Conservation (phyloP, 2,329 filamentous ascomycete species). For the Penicillium crustosum region DNA sequence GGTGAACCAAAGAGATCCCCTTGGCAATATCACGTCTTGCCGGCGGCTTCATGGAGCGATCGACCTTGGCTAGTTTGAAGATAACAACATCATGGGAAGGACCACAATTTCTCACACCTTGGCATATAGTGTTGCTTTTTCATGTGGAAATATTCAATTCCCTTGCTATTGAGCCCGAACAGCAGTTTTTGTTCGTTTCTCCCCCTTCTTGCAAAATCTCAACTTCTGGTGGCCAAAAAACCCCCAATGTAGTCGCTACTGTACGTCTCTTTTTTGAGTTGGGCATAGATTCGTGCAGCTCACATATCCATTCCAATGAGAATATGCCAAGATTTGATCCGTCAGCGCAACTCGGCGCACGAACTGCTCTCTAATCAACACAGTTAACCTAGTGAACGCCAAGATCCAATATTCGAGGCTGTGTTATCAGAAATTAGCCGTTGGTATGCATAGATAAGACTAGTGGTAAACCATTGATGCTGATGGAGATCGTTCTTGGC, state of each 20-base stretch:
- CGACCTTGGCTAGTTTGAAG: not conserved
- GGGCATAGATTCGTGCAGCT: not conserved
- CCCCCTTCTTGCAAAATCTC: too few relatives aligned
- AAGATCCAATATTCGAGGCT: slow-evolving; percentile 14
- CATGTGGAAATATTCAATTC: not conserved
- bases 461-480: slow-evolving; percentile 13
- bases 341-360: not conserved
- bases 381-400: not conserved
- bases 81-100: not conserved
- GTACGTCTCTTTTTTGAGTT: not conserved
- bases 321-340: slow-evolving; percentile 4
- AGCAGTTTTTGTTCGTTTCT: not conserved
- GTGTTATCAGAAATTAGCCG: slow-evolving; percentile 9
- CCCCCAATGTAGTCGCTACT: not conserved
- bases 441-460: slow-evolving; percentile 11
- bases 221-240: not conserved
- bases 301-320: not conserved
- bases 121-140: slow-evolving; percentile 7
- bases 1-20: not conserved
- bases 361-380: not conserved
- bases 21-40: not conserved
- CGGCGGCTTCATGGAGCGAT: not conserved
- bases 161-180: not conserved
- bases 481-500: slow-evolving; percentile 16
- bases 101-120: not conserved